phyloP scores from a whole-genome alignment of 805 yeast species.

The Starmerella apis region DNA sequence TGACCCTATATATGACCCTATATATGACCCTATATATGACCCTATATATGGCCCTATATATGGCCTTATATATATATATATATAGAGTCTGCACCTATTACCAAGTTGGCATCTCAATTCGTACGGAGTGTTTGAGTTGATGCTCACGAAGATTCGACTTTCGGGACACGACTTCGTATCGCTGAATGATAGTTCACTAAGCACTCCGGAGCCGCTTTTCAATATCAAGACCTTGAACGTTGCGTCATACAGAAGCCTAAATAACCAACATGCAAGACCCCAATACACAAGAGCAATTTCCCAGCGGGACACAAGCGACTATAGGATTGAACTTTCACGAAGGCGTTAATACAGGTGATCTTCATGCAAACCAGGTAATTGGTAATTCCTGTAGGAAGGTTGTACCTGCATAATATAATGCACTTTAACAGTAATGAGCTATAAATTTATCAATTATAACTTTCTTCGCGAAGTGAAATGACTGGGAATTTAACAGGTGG shows the following conservation, averaged over 20 bases:
- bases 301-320: neutral
- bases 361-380: no score
- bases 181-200: neutral
- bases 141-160: neutral
- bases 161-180: neutral
- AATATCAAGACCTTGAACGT: neutral
- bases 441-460: neutral
- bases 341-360: neutral
- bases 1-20: no score
- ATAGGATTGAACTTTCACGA: neutral
- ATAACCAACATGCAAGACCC: no score
- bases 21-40: no score
- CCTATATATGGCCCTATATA: no score
- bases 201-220: neutral
- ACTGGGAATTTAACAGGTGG: no score
- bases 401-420: no score
- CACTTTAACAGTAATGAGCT: no score
- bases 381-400: neutral
- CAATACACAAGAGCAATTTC: neutral
- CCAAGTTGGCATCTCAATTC: no score
- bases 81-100: neutral
- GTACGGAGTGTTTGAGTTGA: neutral
- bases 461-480: neutral
- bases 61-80: neutral
- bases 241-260: neutral